Conservation (phyloP, 768 basidiomycete species). For the Suillus fuscotomentosus region DNA sequence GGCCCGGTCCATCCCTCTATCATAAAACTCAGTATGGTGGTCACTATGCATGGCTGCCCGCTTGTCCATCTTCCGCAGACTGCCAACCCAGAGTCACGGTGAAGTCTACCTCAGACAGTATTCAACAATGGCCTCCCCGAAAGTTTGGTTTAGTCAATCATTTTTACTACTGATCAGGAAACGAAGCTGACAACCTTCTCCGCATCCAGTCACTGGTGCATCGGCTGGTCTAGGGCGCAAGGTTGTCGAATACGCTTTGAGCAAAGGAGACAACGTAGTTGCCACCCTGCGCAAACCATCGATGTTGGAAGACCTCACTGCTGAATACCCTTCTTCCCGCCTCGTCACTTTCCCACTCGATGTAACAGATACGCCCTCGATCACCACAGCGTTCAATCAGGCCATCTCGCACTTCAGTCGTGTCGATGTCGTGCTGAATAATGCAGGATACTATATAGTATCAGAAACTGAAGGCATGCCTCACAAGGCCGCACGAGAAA, state of each 20-base stretch:
- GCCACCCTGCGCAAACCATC: conserved; percentile 46
- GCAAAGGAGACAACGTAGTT: conserved; percentile 37
- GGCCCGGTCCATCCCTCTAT: background rate
- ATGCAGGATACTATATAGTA: conserved; percentile 35
- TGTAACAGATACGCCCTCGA: conserved; percentile 32
- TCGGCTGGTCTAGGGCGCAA: conserved; percentile 40
- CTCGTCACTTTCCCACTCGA: conserved; percentile 43
- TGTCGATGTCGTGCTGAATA: conserved; percentile 46
- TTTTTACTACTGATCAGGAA: background rate
- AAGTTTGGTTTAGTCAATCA: conserved; percentile 25
- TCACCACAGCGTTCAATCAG: conserved; percentile 35
- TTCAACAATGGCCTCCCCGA: conserved; percentile 6
- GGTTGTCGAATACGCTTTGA: conserved; percentile 32
- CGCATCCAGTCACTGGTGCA: conserved; percentile 38
- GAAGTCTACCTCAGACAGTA: conserved; percentile 4
- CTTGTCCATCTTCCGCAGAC: background rate
- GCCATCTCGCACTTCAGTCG: conserved; percentile 35
- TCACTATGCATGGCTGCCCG: background rate
- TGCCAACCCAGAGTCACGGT: background rate
- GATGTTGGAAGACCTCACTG: conserved; percentile 29
- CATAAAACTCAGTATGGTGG: background rate
- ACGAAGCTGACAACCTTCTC: background rate
- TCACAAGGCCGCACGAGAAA: conserved; percentile 73
- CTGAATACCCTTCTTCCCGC: conserved; percentile 27
- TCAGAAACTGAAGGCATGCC: conserved; percentile 78